Conservation (phyloP, 2,329 filamentous ascomycete species). For the Pyrenochaeta sp. region DNA sequence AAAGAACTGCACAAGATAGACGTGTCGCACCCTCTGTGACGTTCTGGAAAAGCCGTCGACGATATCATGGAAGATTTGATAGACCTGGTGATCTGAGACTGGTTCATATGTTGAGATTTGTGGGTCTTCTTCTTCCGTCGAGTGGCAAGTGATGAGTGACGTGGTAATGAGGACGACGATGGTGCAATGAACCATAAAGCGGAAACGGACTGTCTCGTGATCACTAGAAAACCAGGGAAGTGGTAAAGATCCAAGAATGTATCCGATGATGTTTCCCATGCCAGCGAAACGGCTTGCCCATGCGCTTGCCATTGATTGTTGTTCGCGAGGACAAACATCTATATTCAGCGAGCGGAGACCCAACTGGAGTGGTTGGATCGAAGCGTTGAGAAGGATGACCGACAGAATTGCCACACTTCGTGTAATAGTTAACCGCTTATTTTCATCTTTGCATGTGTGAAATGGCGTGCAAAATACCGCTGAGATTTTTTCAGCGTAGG, state of each 20-base stretch:
- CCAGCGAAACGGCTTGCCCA: conserved; percentile 38
- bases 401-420: conserved; percentile 23
- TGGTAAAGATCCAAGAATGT: conserved; percentile 34
- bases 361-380: conserved; percentile 43
- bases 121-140: neutral
- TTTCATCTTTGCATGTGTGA: neutral
- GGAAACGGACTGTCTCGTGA: conserved; percentile 23
- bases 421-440: neutral
- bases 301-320: conserved; percentile 41
- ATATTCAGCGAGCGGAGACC: conserved; percentile 45
- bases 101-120: neutral
- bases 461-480: neutral
- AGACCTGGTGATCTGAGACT: neutral
- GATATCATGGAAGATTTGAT: neutral
- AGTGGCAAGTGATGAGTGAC: conserved; percentile 2
- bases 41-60: conserved; percentile 4
- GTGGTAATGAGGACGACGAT: conserved; percentile 6
- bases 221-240: conserved; percentile 24
- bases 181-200: conserved; percentile 11
- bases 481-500: conserved; percentile 34
- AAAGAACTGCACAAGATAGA: conserved; percentile 70
- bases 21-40: conserved; percentile 10
- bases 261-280: conserved; percentile 41
- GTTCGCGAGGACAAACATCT: conserved; percentile 39
- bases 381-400: conserved; percentile 26